Conservation (phyloP, 345 rosid species). For the Reutealis trisperma region DNA sequence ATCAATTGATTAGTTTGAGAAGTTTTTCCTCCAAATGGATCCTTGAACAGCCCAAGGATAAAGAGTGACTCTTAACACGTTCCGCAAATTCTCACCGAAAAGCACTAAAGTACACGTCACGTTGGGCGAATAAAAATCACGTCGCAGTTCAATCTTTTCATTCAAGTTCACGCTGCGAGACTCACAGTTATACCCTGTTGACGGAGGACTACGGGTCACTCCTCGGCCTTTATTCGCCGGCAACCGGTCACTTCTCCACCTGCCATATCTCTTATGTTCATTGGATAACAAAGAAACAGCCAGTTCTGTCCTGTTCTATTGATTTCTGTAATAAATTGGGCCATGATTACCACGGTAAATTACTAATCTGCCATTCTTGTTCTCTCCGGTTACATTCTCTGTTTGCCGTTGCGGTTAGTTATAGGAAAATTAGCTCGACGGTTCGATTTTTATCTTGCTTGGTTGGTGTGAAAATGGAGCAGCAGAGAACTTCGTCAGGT, state of each 20-base stretch:
- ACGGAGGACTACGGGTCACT: background rate
- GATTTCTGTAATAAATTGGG: background rate
- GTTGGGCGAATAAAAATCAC: background rate
- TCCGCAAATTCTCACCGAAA: too few species aligned
- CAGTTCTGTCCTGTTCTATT: background rate
- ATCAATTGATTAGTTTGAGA: too few species aligned
- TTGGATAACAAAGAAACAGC: background rate
- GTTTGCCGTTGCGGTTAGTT: background rate
- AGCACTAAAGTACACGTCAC: background rate
- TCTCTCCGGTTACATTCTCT: background rate
- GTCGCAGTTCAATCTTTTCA: too few species aligned
- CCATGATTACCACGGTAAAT: conserved; percentile 29
- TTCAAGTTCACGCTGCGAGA: background rate
- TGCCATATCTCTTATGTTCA: background rate
- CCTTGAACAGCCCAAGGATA: too few species aligned
- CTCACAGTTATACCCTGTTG: background rate
- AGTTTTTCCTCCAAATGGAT: too few species aligned
- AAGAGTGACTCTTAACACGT: too few species aligned
- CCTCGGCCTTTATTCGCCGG: background rate
- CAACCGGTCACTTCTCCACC: background rate
- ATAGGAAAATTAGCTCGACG: background rate
- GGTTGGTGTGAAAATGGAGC: conserved; percentile 44
- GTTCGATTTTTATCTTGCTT: background rate
- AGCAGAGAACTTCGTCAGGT: conserved; percentile 63
- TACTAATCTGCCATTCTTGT: conserved; percentile 19